A percentile compares a stretch with the other conserved stretches of the same genome.
phyloP scores from a whole-genome alignment of 306 rosid species.

The Chamaecrista fasciculata region DNA sequence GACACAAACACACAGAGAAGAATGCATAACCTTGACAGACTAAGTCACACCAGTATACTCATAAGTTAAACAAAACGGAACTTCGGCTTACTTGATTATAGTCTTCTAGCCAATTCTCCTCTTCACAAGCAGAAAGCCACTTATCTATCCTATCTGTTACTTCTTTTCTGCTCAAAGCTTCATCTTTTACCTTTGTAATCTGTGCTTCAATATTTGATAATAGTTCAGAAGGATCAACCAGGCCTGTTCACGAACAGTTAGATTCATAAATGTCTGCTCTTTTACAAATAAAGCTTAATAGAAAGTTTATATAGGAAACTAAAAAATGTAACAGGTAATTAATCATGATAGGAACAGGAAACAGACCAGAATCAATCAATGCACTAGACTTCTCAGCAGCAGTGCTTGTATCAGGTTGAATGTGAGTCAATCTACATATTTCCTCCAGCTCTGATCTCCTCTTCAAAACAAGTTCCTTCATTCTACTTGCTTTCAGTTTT shows the following conservation, averaged over 20 bases:
- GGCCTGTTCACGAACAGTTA: slow-evolving; percentile 46
- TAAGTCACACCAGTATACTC: not conserved
- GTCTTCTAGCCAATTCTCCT: slow-evolving; percentile 96
- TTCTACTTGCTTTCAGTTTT: slow-evolving; percentile 85
- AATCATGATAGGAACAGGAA: slow-evolving; percentile 8
- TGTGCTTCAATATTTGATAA: slow-evolving; percentile 81
- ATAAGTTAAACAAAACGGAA: slow-evolving; percentile 6
- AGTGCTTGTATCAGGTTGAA: slow-evolving; percentile 86
- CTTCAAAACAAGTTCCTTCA: slow-evolving; percentile 94
- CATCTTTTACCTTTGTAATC: slow-evolving; percentile 71
- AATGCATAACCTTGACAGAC: not conserved
- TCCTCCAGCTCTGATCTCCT: slow-evolving; percentile 86
- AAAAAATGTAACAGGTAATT: not conserved
- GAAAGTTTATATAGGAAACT: not conserved
- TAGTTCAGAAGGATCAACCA: slow-evolving; percentile 89
- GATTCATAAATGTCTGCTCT: not conserved
- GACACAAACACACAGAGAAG: not conserved
- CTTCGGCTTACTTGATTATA: slow-evolving; percentile 72
- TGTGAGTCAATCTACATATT: slow-evolving; percentile 74
- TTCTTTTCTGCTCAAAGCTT: slow-evolving; percentile 84
- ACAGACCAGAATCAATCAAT: slow-evolving; percentile 85
- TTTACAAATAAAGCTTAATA: slow-evolving; percentile 1
- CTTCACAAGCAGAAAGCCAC: slow-evolving; percentile 94
- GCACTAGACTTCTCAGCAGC: slow-evolving; percentile 85
- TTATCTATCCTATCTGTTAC: slow-evolving; percentile 82